phyloP scores from a whole-genome alignment of 768 basidiomycete genomes.

The Pleurotus eryngii region DNA sequence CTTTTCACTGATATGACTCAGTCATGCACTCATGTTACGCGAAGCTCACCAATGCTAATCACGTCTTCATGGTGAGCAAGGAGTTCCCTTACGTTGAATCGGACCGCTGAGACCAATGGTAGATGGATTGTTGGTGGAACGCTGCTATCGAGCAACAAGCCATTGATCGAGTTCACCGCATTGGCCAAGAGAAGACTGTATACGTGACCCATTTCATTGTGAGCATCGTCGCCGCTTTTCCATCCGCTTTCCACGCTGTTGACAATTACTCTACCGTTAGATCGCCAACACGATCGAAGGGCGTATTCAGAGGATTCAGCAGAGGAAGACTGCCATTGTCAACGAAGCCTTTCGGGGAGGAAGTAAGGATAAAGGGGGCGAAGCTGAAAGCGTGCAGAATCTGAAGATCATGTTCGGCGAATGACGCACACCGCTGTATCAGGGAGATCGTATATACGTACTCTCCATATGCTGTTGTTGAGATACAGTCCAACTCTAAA shows the following conservation, averaged over 20 bases:
- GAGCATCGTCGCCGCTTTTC: conserved; percentile 18
- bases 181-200: conserved; percentile 80
- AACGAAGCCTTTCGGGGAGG: conserved; percentile 75
- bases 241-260: too few relatives aligned
- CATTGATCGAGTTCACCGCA: conserved; percentile 82
- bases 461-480: too few relatives aligned
- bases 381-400: conserved; percentile 77
- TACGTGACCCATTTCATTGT: conserved; percentile 86
- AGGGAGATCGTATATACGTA: too few relatives aligned
- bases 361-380: conserved; percentile 36
- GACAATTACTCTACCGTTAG: conserved; percentile 27
- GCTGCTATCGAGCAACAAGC: conserved; percentile 83
- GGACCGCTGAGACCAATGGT: conserved; percentile 1
- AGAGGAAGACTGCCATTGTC: conserved; percentile 82
- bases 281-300: conserved; percentile 74
- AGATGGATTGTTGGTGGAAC: conserved; percentile 97
- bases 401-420: conserved; percentile 77
- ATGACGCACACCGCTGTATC: not conserved
- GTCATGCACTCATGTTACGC: conserved; percentile 2
- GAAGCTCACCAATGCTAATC: conserved; percentile 74
- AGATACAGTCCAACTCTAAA: too few relatives aligned
- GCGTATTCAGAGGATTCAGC: conserved; percentile 78
- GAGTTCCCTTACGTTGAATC: not conserved
- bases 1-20: conserved; percentile 5
- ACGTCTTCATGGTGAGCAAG: conserved; percentile 75